Conservation (phyloP, 177 flowering plant species). For the Vitis hybrid region DNA sequence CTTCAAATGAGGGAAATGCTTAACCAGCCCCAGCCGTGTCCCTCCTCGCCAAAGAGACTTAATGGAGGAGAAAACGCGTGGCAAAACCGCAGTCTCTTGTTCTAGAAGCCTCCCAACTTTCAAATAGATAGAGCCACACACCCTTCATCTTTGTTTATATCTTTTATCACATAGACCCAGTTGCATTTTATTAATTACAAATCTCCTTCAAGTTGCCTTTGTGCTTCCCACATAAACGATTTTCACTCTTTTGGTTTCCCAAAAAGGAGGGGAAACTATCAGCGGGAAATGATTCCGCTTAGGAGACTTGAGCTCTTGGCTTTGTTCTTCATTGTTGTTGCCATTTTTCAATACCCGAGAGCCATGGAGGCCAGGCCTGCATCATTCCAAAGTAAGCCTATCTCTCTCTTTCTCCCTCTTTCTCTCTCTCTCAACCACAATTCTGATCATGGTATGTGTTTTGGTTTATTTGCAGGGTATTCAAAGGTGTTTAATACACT, state of each 20-base stretch:
- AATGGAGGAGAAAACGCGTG: background rate
- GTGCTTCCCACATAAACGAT: too few relatives aligned
- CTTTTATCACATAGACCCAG: too few relatives aligned
- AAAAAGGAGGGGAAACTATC: too few relatives aligned
- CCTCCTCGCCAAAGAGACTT: background rate
- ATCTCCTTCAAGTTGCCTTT: background rate
- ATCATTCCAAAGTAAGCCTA: background rate
- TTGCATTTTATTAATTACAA: background rate
- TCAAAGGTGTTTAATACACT: constrained; percentile 20
- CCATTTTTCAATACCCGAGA: background rate
- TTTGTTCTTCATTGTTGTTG: constrained; percentile 7
- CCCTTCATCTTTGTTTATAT: background rate
- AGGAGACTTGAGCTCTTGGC: background rate
- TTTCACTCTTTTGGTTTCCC: too few relatives aligned
- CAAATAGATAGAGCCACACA: background rate
- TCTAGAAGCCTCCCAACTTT: background rate
- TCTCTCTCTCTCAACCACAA: background rate
- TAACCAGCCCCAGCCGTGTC: too few relatives aligned
- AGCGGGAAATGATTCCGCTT: background rate
- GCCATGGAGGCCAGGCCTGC: background rate
- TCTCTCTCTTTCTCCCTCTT: background rate
- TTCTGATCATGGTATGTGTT: background rate
- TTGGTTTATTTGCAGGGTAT: constrained; percentile 16
- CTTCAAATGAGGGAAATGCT: too few relatives aligned
- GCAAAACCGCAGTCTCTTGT: background rate